Base-by-base conservation (phyloP, 768 basidiomycete genomes). In the Hypholoma sublateritium region DNA sequence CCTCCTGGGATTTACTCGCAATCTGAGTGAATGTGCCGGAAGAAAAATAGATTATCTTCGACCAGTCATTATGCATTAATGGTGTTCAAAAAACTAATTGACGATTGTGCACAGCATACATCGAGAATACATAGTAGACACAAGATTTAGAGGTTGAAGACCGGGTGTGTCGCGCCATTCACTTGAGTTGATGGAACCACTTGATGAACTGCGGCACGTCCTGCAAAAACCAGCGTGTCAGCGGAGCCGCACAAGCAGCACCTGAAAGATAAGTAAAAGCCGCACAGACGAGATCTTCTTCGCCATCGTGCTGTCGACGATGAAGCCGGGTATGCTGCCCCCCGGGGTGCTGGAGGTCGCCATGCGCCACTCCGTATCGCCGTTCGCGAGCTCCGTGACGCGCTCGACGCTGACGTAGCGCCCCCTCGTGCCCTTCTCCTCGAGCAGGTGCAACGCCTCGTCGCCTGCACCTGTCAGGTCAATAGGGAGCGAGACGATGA, bases 291-390 rank as follows among this genome's bases (percentile, higher is more conserved):
- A 78, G 55, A 91, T 88, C 61, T 80, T 80, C 57, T 84, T 75
- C 3, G 82, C 74, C 79, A 91, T 80, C 28, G 77, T 79, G 56
- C 70, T 75, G 59, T 90, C 86, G 3, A 80, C 80, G 57, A 91
- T 55, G 59, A 87, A 88, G 14, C 74, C 71, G 0, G 89, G 89
- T 43, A 91, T 85, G 51, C 68, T 78, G 21, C 90, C 90, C 22
- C 87, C 88, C 12, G 88, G 82, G 2, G 81, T 83, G 62, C 86
- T 87, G 22, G 87, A 85, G 2, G 88, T 89, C 2, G 89, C 89
- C 89, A 92, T 90, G 39, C 82, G 77, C 89, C 89, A 92, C 69
- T 91, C 88, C 12, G 83, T 81, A 47, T 70, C 80, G 49, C 86
- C 90, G 58, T 82, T 73, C 17, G 80, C 81, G 39, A 86, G 78